Evolutionary conservation across 345 rosid species (phyloP).

Genomic region (Fremontodendron californicum): DNA sequence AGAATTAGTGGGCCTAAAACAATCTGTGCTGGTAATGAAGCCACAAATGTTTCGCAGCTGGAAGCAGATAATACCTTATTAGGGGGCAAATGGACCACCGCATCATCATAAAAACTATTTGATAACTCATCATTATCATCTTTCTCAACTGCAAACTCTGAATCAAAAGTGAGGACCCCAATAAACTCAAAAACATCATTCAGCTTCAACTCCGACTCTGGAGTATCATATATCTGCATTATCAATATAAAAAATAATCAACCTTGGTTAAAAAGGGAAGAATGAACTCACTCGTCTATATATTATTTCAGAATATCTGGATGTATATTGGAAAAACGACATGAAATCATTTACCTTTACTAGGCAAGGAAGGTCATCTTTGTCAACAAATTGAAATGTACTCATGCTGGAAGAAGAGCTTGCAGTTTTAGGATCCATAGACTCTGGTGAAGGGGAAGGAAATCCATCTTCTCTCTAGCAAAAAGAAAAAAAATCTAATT

Average conservation of each 20-base stretch:
- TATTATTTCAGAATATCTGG: background rate
- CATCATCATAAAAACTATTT: constrained; percentile 49
- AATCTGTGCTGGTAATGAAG: background rate
- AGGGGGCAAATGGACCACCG: constrained; percentile 49
- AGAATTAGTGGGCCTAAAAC: background rate
- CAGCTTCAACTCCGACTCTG: constrained; percentile 74
- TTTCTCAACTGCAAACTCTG: constrained; percentile 34
- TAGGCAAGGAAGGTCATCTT: constrained; percentile 56
- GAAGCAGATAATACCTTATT: constrained; percentile 39
- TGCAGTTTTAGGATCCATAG: constrained; percentile 23
- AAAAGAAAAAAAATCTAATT: constrained; percentile 12
- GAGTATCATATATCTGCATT: constrained; percentile 71
- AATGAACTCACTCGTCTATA: background rate
- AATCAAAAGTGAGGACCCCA: constrained; percentile 67
- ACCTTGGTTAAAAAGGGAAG: background rate
- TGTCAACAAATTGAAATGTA: constrained; percentile 21
- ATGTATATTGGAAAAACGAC: background rate
- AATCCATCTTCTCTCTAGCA: constrained; percentile 58
- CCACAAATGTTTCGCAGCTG: background rate
- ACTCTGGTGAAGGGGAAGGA: constrained; percentile 39
- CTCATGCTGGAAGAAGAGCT: constrained; percentile 25
- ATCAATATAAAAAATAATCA: constrained; percentile 6
- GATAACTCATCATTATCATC: constrained; percentile 39
- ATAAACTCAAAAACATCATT: constrained; percentile 87
- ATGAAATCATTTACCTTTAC: constrained; percentile 49